Conservation (phyloP, 2,329 filamentous ascomycete genomes). For the Elsinoe necatrix region DNA sequence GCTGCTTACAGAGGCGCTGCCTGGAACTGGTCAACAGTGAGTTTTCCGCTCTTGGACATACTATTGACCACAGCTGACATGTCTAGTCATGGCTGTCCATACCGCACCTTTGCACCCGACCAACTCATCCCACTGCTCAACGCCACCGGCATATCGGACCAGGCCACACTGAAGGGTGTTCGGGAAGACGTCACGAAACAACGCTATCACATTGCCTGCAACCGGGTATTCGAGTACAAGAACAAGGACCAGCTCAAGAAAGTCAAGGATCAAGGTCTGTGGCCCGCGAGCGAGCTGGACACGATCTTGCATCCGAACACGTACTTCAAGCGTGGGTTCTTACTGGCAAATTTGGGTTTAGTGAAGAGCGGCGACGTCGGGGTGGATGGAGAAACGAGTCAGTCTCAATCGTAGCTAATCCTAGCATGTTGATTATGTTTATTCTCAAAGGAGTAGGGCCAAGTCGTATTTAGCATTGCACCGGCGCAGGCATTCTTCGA, state of each 20-base stretch:
- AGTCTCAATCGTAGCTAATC: neutral
- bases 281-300: slow-evolving; percentile 64
- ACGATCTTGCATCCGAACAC: slow-evolving; percentile 97
- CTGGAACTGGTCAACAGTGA: slow-evolving; percentile 67
- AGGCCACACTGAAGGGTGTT: slow-evolving; percentile 68
- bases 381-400: slow-evolving; percentile 25
- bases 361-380: slow-evolving; percentile 31
- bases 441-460: neutral
- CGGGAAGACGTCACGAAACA: slow-evolving; percentile 82
- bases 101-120: slow-evolving; percentile 81
- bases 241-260: slow-evolving; percentile 56
- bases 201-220: slow-evolving; percentile 92
- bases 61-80: neutral
- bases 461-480: neutral
- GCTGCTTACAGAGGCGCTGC: slow-evolving; percentile 80
- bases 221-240: slow-evolving; percentile 81
- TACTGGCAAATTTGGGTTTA: slow-evolving; percentile 68
- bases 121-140: slow-evolving; percentile 73
- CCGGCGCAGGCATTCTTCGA: neutral
- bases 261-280: slow-evolving; percentile 41
- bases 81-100: slow-evolving; percentile 75
- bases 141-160: slow-evolving; percentile 68
- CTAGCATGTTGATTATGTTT: neutral
- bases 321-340: slow-evolving; percentile 91
- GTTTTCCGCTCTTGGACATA: neutral